Base-by-base conservation (phyloP, 495 filamentous ascomycete species). In the Hypoxylon lienhwacheense region DNA sequence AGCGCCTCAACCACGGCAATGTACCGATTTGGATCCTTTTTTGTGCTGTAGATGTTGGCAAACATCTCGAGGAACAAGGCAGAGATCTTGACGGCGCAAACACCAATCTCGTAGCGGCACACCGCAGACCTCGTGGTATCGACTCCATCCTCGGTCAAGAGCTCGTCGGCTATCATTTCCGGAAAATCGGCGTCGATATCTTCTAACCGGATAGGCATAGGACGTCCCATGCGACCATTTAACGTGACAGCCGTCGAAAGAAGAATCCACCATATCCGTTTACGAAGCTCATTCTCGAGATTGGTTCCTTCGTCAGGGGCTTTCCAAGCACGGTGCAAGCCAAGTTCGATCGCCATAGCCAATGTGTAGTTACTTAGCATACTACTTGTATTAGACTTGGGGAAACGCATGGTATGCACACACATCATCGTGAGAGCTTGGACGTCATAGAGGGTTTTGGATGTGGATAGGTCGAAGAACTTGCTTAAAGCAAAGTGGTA, bases 161-260 rank as follows among this genome's bases (percentile, higher is more conserved):
- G 74, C 55, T 86, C 81, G 63, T 92, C 88, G 51, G 85, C 72
- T 37, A 90, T 73, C 11, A 79, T 66, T 40, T 87, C 78, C 1
- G 87, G 89, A 20, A 89, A 78, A 53, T 89, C 88, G 33, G 86
- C 77, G 63, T 91, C 89, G 60, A 86, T 83, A 61, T 92, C 88
- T 26, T 86, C 81, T 7, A 80, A 47, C 17, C 80, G 74, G 12
- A 92, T 71, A 1, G 84, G 76, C 85, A 91, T 89, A 12, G 88
- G 88, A 29, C 85, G 75, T 21, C 88, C 88, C 21, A 91, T 75
- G 45, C 85, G 87, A 24, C 86, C 85, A 59, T 85, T 84, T 20
- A 91, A 68, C 6, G 79, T 80, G 17, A 86, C 74, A 39, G 83
- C 73, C 11, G 90, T 75, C 17, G 75, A 70, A 14, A 88, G 64